Conservation (phyloP, 805 yeast genomes). For the Metschnikowia vanudenii region DNA sequence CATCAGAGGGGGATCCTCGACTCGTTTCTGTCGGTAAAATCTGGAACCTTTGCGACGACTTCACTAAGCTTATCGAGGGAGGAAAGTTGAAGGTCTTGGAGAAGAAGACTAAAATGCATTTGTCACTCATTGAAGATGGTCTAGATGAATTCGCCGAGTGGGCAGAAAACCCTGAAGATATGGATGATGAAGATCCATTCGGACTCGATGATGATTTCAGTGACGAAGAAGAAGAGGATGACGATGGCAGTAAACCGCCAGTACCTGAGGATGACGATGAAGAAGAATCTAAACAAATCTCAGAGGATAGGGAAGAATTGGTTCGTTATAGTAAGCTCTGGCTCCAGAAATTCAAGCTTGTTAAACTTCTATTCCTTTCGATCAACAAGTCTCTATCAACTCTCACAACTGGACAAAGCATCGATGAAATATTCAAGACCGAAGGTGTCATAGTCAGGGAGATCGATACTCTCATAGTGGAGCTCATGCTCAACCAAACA, state of each 20-base stretch:
- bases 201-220: slow-evolving; percentile 34
- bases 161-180: slow-evolving; percentile 56
- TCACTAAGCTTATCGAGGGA: slow-evolving; percentile 40
- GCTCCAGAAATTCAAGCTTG: slow-evolving; percentile 52
- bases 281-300: slow-evolving; percentile 16
- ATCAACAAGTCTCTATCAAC: slow-evolving; percentile 57
- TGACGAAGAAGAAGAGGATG: slow-evolving; percentile 33
- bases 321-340: slow-evolving; percentile 45
- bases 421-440: slow-evolving; percentile 47
- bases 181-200: slow-evolving; percentile 52
- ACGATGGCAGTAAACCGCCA: slow-evolving; percentile 21
- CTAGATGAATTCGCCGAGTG: slow-evolving; percentile 68
- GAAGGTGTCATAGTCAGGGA: slow-evolving; percentile 44
- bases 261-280: slow-evolving; percentile 24
- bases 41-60: slow-evolving; percentile 64
- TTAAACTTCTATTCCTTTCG: slow-evolving; percentile 58
- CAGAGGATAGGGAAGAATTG: slow-evolving; percentile 30
- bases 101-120: slow-evolving; percentile 42
- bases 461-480: slow-evolving; percentile 60
- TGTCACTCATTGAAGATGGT: slow-evolving; percentile 56
- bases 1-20: slow-evolving; percentile 36
- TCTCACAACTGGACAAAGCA: slow-evolving; percentile 37
- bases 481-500: slow-evolving; percentile 48
- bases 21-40: slow-evolving; percentile 62
- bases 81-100: slow-evolving; percentile 58